These are phyloP conservation scores for Phytophthora fragariae DNA, from an alignment of 352 stramenopile genomes.

Conservation along the genomic window DNA sequence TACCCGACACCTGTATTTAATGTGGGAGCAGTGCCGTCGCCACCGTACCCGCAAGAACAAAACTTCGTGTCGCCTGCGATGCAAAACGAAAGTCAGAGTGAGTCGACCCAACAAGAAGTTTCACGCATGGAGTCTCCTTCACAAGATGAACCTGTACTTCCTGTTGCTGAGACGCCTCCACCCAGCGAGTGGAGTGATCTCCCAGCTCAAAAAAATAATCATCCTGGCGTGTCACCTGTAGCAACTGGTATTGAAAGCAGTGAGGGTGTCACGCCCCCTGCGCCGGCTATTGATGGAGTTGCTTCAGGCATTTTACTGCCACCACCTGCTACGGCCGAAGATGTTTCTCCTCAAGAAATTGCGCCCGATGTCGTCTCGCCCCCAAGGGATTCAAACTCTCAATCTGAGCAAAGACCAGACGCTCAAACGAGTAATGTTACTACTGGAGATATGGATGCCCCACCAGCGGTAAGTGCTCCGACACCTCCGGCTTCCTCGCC, in stretches of 20 bases:
- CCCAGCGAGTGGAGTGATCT: slow-evolving; percentile 10
- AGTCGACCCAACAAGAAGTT: slow-evolving; percentile 22
- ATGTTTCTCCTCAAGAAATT: not conserved
- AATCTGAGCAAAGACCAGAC: not conserved
- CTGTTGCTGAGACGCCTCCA: slow-evolving; percentile 4
- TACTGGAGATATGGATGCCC: not conserved
- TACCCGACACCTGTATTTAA: slow-evolving; percentile 29
- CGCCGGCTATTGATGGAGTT: slow-evolving; percentile 2
- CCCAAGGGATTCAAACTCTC: not conserved
- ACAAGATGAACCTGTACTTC: slow-evolving; percentile 21
- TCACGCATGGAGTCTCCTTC: slow-evolving; percentile 16
- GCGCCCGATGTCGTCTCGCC: not conserved
- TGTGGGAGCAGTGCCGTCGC: slow-evolving; percentile 28
- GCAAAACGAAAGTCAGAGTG: slow-evolving; percentile 11
- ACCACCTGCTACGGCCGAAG: not conserved
- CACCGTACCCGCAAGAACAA: slow-evolving; percentile 23
- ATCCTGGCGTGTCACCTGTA: not conserved
- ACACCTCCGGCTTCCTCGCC: not conserved
- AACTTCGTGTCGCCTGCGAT: slow-evolving; percentile 5
- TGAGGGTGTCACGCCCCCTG: not conserved
- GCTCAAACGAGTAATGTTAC: not conserved
- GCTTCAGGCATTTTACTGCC: not conserved
- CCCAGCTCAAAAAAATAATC: slow-evolving; percentile 10
- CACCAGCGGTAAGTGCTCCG: slow-evolving; percentile 7
- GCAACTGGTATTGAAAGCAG: not conserved